phyloP scores from a whole-genome alignment of 2,329 filamentous ascomycete genomes.

The Metarhizium robertsii region DNA sequence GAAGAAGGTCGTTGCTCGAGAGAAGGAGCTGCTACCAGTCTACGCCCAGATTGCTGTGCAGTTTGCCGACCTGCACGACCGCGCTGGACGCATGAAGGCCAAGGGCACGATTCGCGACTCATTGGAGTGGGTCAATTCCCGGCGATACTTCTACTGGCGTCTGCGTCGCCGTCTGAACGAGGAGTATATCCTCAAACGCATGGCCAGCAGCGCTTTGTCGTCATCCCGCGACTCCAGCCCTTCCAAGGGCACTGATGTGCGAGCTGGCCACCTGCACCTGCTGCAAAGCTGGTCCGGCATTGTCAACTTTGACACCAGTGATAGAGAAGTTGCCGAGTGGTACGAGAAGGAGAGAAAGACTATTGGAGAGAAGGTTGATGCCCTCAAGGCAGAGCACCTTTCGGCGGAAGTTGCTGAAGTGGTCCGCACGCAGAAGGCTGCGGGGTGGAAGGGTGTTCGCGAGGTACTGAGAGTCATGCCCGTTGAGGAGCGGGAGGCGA shows the following conservation, averaged over 20 bases:
- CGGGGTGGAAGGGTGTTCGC: constrained; percentile 75
- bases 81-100: constrained; percentile 93
- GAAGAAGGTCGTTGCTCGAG: constrained; percentile 72
- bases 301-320: constrained; percentile 65
- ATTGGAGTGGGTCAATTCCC: constrained; percentile 78
- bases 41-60: constrained; percentile 94
- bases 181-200: constrained; percentile 91
- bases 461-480: constrained; percentile 81
- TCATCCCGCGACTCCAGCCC: constrained; percentile 20
- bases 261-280: constrained; percentile 60
- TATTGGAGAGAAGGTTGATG: constrained; percentile 76
- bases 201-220: constrained; percentile 41
- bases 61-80: constrained; percentile 95
- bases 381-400: constrained; percentile 65
- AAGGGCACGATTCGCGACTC: constrained; percentile 85
- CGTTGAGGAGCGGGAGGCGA: constrained; percentile 76
- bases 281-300: constrained; percentile 79
- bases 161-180: constrained; percentile 93
- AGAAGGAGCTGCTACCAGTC: constrained; percentile 82
- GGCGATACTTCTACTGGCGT: constrained; percentile 99
- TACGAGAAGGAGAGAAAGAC: constrained; percentile 89
- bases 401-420: constrained; percentile 36
- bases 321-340: constrained; percentile 82
- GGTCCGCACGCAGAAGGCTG: constrained; percentile 44
- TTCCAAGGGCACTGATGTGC: constrained; percentile 40